Percentiles rank a stretch among this genome's conserved stretches.
These are phyloP conservation scores for Mrakia frigida DNA, from an alignment of 768 basidiomycete genomes.

Conservation along the genomic window DNA sequence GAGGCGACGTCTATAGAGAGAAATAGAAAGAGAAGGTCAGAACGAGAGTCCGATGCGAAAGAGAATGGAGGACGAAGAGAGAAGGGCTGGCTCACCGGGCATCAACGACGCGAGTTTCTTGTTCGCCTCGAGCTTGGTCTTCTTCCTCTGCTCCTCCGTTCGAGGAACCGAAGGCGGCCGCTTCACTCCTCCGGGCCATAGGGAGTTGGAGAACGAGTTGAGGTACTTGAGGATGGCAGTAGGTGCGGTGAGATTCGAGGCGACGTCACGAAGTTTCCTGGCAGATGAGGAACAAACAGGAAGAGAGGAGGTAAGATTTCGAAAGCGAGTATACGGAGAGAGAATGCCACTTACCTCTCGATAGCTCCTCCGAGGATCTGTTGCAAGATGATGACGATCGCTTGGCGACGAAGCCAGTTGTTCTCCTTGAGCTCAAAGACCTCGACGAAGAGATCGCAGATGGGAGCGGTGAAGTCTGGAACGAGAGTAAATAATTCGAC, in stretches of 20 bases:
- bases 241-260: constrained; percentile 49
- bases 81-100: constrained; percentile 58
- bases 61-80: background rate
- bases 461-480: constrained; percentile 73
- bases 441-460: constrained; percentile 86
- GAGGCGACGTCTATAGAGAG: constrained; percentile 70
- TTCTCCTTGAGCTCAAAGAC: constrained; percentile 94
- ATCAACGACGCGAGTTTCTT: constrained; percentile 83
- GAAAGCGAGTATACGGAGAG: background rate
- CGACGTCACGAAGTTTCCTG: constrained; percentile 82
- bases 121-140: constrained; percentile 79
- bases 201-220: constrained; percentile 59
- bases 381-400: constrained; percentile 92
- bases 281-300: background rate
- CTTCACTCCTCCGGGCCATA: constrained; percentile 83
- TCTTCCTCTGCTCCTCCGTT: constrained; percentile 70
- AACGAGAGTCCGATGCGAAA: background rate
- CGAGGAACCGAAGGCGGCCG: constrained; percentile 60
- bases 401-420: constrained; percentile 92
- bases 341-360: constrained; percentile 63
- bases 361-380: constrained; percentile 94
- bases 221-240: constrained; percentile 61
- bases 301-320: background rate
- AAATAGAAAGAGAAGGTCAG: background rate
- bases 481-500: no score